Conservation (phyloP, 805 yeast species). For the Ogataea methylovora region DNA sequence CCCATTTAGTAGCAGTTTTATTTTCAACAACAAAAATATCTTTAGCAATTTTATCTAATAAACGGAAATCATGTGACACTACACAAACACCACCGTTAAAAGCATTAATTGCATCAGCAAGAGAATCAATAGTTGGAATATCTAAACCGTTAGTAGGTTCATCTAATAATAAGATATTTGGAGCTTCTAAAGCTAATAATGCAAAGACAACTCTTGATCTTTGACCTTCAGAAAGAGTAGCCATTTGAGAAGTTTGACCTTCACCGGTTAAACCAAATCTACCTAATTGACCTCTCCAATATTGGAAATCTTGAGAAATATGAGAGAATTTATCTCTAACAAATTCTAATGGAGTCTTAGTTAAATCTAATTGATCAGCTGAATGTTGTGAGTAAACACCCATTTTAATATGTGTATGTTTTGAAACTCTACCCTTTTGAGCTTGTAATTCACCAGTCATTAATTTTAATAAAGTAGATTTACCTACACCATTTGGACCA, state of each 20-base stretch:
- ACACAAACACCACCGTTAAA: conserved; percentile 98
- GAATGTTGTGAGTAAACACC: conserved; percentile 99
- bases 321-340: conserved; percentile 89
- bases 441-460: conserved; percentile 94
- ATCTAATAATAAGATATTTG: conserved; percentile 90
- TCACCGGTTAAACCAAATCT: conserved; percentile 98
- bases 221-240: conserved; percentile 97
- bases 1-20: conserved; percentile 95
- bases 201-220: conserved; percentile 99
- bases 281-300: conserved; percentile 97
- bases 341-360: conserved; percentile 92
- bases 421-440: conserved; percentile 90
- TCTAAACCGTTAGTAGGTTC: conserved; percentile 99
- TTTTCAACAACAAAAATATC: conserved; percentile 95
- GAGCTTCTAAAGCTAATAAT: conserved; percentile 86
- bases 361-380: conserved; percentile 93
- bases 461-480: conserved; percentile 88
- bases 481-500: conserved; percentile 99
- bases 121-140: conserved; percentile 95
- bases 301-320: conserved; percentile 96
- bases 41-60: conserved; percentile 93
- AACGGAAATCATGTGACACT: conserved; percentile 98
- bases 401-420: conserved; percentile 94
- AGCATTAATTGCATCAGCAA: conserved; percentile 91
- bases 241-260: conserved; percentile 98